A percentile compares a stretch with the other conserved stretches of the same genome.
phyloP scores from a whole-genome alignment of 2,329 filamentous ascomycete genomes.

The Grosmannia clavigera region DNA sequence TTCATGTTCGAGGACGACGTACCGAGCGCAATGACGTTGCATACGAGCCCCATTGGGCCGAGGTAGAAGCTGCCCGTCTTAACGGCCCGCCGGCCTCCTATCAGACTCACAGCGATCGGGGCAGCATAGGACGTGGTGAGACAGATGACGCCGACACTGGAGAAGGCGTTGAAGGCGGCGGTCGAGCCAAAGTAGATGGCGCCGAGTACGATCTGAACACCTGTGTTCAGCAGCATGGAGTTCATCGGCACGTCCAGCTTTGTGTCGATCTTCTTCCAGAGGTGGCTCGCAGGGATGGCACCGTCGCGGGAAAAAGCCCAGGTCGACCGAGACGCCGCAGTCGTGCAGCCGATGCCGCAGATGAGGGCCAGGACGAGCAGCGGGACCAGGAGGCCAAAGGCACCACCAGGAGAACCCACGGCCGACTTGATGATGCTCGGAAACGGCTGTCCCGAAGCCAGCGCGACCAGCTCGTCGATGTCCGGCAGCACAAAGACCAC shows the following conservation, averaged over 20 bases:
- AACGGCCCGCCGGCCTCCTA: background rate
- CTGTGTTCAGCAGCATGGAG: conserved; percentile 61
- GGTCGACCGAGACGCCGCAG: conserved; percentile 52
- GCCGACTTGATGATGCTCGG: conserved; percentile 52
- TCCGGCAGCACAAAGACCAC: conserved; percentile 58
- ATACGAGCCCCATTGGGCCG: background rate
- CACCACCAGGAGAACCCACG: conserved; percentile 45
- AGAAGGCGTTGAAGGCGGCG: conserved; percentile 62
- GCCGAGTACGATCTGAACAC: conserved; percentile 49
- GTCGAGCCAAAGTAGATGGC: conserved; percentile 58
- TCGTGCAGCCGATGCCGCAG: conserved; percentile 58
- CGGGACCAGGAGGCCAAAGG: conserved; percentile 51
- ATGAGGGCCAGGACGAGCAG: conserved; percentile 54
- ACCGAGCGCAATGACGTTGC: background rate
- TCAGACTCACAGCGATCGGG: conserved; percentile 27
- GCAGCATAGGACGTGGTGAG: conserved; percentile 56
- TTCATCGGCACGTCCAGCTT: conserved; percentile 55
- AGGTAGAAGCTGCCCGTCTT: conserved; percentile 3
- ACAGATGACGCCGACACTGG: conserved; percentile 57
- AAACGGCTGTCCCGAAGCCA: conserved; percentile 48
- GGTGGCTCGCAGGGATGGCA: conserved; percentile 49
- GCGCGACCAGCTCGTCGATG: conserved; percentile 37
- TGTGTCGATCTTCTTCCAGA: conserved; percentile 49
- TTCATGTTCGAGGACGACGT: background rate
- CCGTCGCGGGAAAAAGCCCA: conserved; percentile 62